These are phyloP conservation scores for Phytophthora nicotianae DNA, from an alignment of 352 stramenopile genomes.

Conservation along the genomic window DNA sequence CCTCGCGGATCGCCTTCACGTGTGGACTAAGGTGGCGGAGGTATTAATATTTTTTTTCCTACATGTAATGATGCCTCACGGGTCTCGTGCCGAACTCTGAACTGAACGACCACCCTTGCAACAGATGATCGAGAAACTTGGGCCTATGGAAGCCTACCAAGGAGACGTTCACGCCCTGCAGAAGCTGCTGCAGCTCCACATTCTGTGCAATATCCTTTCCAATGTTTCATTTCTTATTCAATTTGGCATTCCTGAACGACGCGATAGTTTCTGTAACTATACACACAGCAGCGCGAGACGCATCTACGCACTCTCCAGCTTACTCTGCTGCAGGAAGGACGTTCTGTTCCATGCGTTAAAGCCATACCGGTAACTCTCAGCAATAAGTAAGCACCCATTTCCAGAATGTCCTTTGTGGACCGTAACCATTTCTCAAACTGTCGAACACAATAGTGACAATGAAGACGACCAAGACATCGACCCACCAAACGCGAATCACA, in stretches of 20 bases:
- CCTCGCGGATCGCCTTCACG: conserved; percentile 26
- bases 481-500: conserved; percentile 6
- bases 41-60: conserved; percentile 10
- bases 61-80: not conserved
- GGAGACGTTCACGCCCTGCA: conserved; percentile 44
- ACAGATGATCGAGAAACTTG: conserved; percentile 40
- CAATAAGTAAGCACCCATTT: conserved; percentile 20
- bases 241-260: not conserved
- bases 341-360: conserved; percentile 7
- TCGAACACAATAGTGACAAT: conserved; percentile 4
- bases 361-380: not conserved
- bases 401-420: not conserved
- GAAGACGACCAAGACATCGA: conserved; percentile 20
- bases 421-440: conserved; percentile 2
- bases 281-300: conserved; percentile 59
- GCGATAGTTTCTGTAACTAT: conserved; percentile 14
- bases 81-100: not conserved
- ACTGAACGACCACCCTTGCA: conserved; percentile 7
- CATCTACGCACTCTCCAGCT: conserved; percentile 66
- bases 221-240: not conserved
- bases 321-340: conserved; percentile 47
- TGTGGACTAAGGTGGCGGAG: conserved; percentile 46
- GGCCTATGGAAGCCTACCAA: conserved; percentile 35
- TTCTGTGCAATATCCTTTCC: conserved; percentile 73
- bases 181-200: conserved; percentile 60